Percentiles rank a stretch among this genome's conserved stretches.
Conservation (phyloP, 2,329 filamentous ascomycete genomes). For the Ophiocordyceps camponoti-floridani region DNA sequence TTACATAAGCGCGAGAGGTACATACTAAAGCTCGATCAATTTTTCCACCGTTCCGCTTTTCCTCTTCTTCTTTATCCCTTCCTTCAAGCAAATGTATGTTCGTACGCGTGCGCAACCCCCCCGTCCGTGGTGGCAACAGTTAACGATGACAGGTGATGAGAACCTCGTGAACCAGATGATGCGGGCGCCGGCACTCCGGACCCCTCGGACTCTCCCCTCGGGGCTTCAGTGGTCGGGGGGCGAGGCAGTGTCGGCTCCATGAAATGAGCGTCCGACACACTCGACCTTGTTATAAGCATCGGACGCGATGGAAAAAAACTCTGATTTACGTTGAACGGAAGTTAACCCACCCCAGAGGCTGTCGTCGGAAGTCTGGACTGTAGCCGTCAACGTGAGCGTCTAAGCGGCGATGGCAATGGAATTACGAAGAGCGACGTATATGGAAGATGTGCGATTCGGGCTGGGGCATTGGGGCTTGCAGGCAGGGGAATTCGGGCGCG, state of each 20-base stretch:
- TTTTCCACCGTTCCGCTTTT: not conserved
- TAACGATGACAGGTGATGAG: slow-evolving; percentile 75
- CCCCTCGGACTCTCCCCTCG: slow-evolving; percentile 63
- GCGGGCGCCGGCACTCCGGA: slow-evolving; percentile 44
- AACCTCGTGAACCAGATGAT: slow-evolving; percentile 94
- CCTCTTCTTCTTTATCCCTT: slow-evolving; percentile 46
- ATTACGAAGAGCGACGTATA: too few relatives aligned
- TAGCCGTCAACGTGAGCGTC: not conserved
- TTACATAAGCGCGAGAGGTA: too few relatives aligned
- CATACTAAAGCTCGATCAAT: too few relatives aligned
- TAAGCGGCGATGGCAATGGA: not conserved
- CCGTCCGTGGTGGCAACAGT: slow-evolving; percentile 5
- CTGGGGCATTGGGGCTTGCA: too few relatives aligned
- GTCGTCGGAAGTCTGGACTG: not conserved
- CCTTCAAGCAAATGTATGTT: slow-evolving; percentile 92
- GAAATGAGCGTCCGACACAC: slow-evolving; percentile 99
- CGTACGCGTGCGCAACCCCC: not conserved
- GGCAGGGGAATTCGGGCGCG: too few relatives aligned
- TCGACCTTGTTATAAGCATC: slow-evolving; percentile 81
- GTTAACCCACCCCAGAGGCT: slow-evolving; percentile 1
- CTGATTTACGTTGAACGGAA: slow-evolving; percentile 47
- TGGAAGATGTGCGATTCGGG: too few relatives aligned
- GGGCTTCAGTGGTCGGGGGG: slow-evolving; percentile 79
- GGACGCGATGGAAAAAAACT: slow-evolving; percentile 95
- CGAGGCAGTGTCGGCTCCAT: slow-evolving; percentile 48